Evolutionary conservation across 805 yeast species (phyloP).

Genomic region (Cyberlindnera galapagoensis): DNA sequence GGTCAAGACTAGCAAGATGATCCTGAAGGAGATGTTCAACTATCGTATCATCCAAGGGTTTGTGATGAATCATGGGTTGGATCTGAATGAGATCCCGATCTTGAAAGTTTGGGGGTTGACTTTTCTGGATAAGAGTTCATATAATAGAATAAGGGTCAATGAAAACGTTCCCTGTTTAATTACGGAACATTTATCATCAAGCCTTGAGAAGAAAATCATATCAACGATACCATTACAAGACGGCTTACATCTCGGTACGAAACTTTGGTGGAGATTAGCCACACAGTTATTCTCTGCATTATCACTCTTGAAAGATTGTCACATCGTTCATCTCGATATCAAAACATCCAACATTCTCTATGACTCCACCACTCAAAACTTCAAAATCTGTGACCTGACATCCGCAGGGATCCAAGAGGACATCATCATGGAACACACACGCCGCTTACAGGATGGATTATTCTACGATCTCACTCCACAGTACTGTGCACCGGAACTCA

Average conservation of each 20-base stretch:
- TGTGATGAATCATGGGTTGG: conserved; percentile 5
- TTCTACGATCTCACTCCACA: conserved; percentile 30
- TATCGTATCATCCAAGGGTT: conserved; percentile 12
- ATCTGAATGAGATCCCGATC: conserved; percentile 10
- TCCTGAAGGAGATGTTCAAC: conserved; percentile 18
- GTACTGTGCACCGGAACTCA: conserved; percentile 42
- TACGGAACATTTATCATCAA: conserved; percentile 7
- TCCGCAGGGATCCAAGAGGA: conserved; percentile 27
- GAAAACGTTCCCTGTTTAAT: conserved; percentile 18
- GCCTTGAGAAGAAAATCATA: conserved; percentile 23
- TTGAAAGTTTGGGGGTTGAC: conserved; percentile 16
- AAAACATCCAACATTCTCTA: conserved; percentile 40
- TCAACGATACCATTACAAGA: background rate
- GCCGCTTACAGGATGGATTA: conserved; percentile 21
- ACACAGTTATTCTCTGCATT: conserved; percentile 24
- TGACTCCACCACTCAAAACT: conserved; percentile 15
- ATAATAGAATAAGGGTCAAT: conserved; percentile 7
- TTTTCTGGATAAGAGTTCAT: conserved; percentile 10
- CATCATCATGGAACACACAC: conserved; percentile 9
- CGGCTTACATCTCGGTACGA: conserved; percentile 17
- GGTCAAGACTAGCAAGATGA: conserved; percentile 7
- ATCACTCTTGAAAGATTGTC: conserved; percentile 20
- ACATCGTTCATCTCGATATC: conserved; percentile 40
- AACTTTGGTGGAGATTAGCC: conserved; percentile 29
- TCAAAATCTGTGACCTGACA: conserved; percentile 44